These are phyloP conservation scores for Pyricularia grisea DNA, from an alignment of 2,329 filamentous ascomycete genomes.

Conservation along the genomic window DNA sequence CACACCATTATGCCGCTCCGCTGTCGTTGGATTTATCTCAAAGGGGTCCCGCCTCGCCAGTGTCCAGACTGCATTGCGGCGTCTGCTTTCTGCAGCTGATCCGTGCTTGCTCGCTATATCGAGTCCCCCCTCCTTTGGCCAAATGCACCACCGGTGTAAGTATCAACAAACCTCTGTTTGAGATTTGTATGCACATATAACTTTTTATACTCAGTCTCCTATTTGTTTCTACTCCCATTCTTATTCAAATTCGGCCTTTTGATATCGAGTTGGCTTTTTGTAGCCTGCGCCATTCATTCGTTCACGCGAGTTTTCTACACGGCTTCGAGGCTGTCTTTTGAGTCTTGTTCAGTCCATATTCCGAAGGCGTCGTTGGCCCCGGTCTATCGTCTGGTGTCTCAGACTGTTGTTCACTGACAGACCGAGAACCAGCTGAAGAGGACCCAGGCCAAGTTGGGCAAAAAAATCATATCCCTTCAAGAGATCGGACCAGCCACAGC, in stretches of 20 bases:
- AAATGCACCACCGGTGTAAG: neutral
- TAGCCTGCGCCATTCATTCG: neutral
- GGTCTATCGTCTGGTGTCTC: neutral
- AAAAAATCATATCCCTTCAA: neutral
- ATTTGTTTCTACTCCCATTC: neutral
- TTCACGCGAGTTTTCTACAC: neutral
- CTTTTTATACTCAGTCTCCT: neutral
- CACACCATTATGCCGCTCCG: conserved; percentile 7
- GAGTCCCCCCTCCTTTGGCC: neutral
- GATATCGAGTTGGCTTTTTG: neutral
- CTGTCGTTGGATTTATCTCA: conserved; percentile 19
- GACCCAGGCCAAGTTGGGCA: neutral
- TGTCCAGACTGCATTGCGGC: conserved; percentile 19
- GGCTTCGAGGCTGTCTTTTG: neutral
- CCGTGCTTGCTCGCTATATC: neutral
- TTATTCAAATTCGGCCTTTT: neutral
- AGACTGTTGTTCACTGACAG: neutral
- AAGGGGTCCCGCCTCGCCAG: conserved; percentile 5
- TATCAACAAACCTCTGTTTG: neutral
- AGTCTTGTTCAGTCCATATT: neutral
- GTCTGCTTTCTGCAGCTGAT: conserved; percentile 19
- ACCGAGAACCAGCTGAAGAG: neutral
- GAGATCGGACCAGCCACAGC: neutral
- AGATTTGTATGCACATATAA: neutral
- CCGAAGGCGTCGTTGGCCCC: neutral